A percentile compares a stretch with the other conserved stretches of the same genome.
phyloP scores from a whole-genome alignment of 164 flowering plant genomes.

The Umbilicus rupestris region DNA sequence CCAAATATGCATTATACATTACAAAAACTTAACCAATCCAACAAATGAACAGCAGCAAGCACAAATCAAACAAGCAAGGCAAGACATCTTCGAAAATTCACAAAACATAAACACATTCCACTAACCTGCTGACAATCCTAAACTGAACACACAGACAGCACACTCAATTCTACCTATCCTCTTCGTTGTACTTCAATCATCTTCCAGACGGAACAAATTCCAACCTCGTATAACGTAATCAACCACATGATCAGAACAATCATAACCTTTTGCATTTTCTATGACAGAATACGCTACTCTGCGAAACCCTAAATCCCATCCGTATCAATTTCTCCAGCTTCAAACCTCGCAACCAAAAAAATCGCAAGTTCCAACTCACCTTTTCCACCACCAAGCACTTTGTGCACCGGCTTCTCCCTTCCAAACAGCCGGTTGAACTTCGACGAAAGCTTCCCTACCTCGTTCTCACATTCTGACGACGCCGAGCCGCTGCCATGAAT shows the following conservation, averaged over 20 bases:
- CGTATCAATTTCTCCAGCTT: neutral
- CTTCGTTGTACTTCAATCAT: no score
- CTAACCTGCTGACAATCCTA: no score
- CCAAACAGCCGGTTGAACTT: neutral
- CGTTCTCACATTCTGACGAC: neutral
- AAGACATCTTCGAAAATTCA: no score
- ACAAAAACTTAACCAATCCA: neutral
- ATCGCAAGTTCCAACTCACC: neutral
- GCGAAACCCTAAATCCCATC: neutral
- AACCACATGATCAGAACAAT: no score
- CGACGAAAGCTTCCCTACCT: neutral
- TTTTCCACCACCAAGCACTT: neutral
- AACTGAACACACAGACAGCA: no score
- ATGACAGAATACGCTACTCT: neutral
- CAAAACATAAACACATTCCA: no score
- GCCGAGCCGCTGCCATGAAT: neutral
- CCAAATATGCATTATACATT: neutral
- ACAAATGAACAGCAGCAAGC: no score
- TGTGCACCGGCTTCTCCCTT: neutral
- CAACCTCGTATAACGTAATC: no score
- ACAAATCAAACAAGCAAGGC: no score
- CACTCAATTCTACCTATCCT: no score
- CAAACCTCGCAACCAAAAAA: neutral
- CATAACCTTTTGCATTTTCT: no score
- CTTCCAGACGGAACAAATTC: no score